Base-by-base conservation (phyloP, 805 yeast species). In the Ogataea chonburiensis region DNA sequence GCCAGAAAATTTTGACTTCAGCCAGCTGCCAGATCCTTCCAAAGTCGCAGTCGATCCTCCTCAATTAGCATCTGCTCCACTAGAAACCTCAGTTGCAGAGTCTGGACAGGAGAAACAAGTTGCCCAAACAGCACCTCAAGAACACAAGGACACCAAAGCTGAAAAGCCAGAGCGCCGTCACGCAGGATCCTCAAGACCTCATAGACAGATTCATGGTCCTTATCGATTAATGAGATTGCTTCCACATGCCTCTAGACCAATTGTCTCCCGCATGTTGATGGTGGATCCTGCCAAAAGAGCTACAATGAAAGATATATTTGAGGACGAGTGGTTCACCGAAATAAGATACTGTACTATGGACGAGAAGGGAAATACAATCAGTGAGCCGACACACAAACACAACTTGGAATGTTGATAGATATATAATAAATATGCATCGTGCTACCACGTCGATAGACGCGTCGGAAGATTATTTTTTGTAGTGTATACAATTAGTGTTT, bases 211-310 rank as follows among this genome's bases (percentile, higher is more conserved):
- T 16, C 88, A 83, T 52, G 95, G 95, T 5, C 91, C 93, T 8
- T 85, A 85, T 61, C 68, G 95, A 55, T 64, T 85, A 46, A 76
- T 85, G 81, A 74, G 95, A 61, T 64, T 85, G 33, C 62, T 85
- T 23, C 95, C 95, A 4, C 95, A 85, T 58, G 88, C 91, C 6
- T 67, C 93, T 11, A 72, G 95, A 59, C 93, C 91, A 9, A 66
- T 85, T 8, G 67, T 85, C 19, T 79, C 83, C 16, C 69, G 63
- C 40, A 82, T 85, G 79, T 61, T 85, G 17, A 69, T 69, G 34
- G 66, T 81, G 11, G 86, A 83, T 46, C 79, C 83, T 8, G 38
- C 40, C 1, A 64, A 70, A 40, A 71, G 94, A 52, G 86, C 88
- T 1, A 73, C 84, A 1, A 61, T 85, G 53, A 73, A 72, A 19